These are phyloP conservation scores for Hanseniaspora guilliermondii DNA, from an alignment of 805 yeast species.

Conservation along the genomic window DNA sequence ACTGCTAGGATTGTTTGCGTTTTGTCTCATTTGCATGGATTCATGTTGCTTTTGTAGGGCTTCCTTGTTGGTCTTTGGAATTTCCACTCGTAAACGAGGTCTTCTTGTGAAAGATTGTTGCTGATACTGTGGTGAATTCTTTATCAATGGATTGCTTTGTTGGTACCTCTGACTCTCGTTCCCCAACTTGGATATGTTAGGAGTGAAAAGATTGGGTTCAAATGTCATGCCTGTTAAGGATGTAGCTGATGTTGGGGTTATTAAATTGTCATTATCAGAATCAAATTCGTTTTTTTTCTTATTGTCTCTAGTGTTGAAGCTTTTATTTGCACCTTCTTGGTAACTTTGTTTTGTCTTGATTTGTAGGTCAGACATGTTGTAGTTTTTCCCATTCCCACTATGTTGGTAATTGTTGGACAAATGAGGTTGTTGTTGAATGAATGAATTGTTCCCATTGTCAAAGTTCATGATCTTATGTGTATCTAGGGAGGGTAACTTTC, in stretches of 20 bases:
- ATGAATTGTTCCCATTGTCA: neutral
- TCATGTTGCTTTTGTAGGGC: neutral
- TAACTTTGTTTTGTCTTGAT: neutral
- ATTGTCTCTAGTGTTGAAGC: neutral
- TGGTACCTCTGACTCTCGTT: slow-evolving; percentile 7
- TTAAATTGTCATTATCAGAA: slow-evolving; percentile 16
- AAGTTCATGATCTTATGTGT: neutral
- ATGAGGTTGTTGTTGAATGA: neutral
- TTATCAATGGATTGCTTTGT: slow-evolving; percentile 16
- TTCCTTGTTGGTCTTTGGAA: slow-evolving; percentile 9
- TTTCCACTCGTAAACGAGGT: slow-evolving; percentile 10
- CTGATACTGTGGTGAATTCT: slow-evolving; percentile 19
- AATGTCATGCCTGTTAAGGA: slow-evolving; percentile 18
- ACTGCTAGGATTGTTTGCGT: slow-evolving; percentile 3
- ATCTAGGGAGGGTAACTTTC: slow-evolving; percentile 1
- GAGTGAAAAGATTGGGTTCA: slow-evolving; percentile 28
- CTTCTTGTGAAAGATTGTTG: slow-evolving; percentile 17
- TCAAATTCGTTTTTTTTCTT: slow-evolving; percentile 11
- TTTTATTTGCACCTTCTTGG: neutral
- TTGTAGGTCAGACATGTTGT: neutral
- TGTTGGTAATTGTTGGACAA: slow-evolving; percentile 3
- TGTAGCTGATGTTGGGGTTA: slow-evolving; percentile 20
- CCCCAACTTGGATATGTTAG: slow-evolving; percentile 13
- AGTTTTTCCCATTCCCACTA: slow-evolving; percentile 14
- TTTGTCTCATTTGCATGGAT: neutral